These are phyloP conservation scores for Fusarium sp. DNA, from an alignment of 2,329 filamentous ascomycete genomes.

Conservation along the genomic window DNA sequence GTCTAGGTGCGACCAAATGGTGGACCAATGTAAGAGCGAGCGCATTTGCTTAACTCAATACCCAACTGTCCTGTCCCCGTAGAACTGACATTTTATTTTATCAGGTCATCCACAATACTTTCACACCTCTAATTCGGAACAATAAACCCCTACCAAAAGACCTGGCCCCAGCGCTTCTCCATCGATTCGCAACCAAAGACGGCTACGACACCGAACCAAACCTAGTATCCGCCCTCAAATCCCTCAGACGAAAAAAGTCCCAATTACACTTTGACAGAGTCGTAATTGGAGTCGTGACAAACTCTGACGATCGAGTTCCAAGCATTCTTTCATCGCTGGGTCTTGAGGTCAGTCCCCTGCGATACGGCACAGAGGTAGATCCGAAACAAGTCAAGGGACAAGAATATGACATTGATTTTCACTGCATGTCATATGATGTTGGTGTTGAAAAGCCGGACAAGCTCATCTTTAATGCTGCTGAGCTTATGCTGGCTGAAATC, in stretches of 20 bases:
- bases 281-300: constrained; percentile 33
- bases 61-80: accelerated
- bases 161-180: constrained; percentile 19
- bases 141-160: constrained; percentile 13
- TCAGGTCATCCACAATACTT: constrained; percentile 34
- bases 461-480: constrained; percentile 66
- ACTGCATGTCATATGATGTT: constrained; percentile 68
- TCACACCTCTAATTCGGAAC: constrained; percentile 15
- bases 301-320: constrained; percentile 36
- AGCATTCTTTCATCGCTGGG: constrained; percentile 31
- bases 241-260: neutral
- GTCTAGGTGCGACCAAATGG: constrained; percentile 31
- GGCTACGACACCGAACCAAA: constrained; percentile 18
- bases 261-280: constrained; percentile 10
- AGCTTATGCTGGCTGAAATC: constrained; percentile 48
- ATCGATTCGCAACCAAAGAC: constrained; percentile 26
- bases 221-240: constrained; percentile 9
- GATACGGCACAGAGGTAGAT: neutral
- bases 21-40: constrained; percentile 29
- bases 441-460: constrained; percentile 68
- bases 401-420: constrained; percentile 27
- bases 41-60: neutral
- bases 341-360: constrained; percentile 23
- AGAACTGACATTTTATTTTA: neutral
- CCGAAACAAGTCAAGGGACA: accelerated